These are phyloP conservation scores for Kokia cookei DNA, from an alignment of 441 rosid genomes.

Conservation along the genomic window DNA sequence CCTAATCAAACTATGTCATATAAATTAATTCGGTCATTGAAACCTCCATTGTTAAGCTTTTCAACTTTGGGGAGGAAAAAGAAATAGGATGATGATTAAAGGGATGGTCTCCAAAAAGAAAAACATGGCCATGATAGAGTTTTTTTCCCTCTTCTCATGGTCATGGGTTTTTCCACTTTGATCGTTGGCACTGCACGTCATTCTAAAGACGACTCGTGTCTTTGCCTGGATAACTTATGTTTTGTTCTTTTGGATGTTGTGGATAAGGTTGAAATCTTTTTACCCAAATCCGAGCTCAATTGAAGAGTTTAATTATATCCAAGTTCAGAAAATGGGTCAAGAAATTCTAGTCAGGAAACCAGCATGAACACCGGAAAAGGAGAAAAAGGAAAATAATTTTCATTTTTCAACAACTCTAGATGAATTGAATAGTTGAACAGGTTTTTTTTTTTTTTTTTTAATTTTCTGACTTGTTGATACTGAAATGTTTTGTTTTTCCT, in stretches of 20 bases:
- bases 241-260: neutral
- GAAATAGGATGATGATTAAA: neutral
- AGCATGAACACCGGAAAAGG: neutral
- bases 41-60: neutral
- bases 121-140: neutral
- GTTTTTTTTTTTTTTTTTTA: neutral
- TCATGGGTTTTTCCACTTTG: neutral
- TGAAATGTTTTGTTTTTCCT: neutral
- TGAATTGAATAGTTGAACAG: neutral
- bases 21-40: neutral
- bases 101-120: slow-evolving; percentile 7
- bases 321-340: neutral
- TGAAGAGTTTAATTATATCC: too few relatives aligned
- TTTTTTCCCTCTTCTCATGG: neutral
- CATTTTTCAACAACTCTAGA: neutral
- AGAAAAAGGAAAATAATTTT: too few relatives aligned
- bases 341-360: neutral
- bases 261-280: neutral
- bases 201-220: neutral
- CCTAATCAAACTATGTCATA: neutral
- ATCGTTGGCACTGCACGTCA: neutral
- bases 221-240: neutral
- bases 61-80: neutral
- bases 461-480: neutral
- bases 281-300: too few relatives aligned